Conservation (phyloP, 257 asterid genomes). For the Anisodus acutangulus region DNA sequence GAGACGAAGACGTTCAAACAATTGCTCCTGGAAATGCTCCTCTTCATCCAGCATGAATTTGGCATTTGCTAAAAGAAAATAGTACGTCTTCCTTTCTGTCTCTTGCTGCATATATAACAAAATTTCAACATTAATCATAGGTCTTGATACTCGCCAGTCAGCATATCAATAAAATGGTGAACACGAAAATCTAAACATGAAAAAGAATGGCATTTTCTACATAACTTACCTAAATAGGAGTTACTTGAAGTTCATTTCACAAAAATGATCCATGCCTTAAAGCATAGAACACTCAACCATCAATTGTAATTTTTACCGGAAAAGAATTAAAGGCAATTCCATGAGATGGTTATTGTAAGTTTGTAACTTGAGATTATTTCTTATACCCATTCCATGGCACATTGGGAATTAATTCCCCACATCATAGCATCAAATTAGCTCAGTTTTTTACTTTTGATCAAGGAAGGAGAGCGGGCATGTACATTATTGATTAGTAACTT, state of each 20-base stretch:
- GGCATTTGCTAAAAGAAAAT: conserved; percentile 87
- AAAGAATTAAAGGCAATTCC: neutral
- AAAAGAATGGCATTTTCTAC: neutral
- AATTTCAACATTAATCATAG: neutral
- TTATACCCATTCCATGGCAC: neutral
- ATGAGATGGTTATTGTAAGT: neutral
- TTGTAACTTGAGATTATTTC: neutral
- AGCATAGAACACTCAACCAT: neutral
- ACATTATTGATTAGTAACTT: neutral
- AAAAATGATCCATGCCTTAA: neutral
- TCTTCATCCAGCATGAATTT: conserved; percentile 97
- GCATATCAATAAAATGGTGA: neutral
- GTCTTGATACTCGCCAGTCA: neutral
- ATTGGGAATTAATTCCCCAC: neutral
- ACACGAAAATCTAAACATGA: neutral
- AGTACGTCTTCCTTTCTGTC: conserved; percentile 58
- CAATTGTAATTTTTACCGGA: neutral
- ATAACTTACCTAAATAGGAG: neutral
- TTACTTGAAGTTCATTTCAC: neutral
- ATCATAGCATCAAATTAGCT: neutral
- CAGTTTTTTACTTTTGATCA: neutral
- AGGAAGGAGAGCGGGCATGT: neutral
- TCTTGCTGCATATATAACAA: conserved; percentile 41
- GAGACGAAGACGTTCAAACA: conserved; percentile 68
- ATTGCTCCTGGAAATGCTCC: conserved; percentile 90